Percentiles rank a stretch among this genome's conserved stretches.
Conservation (phyloP, 768 basidiomycete species). For the Pulveroboletus sp. region DNA sequence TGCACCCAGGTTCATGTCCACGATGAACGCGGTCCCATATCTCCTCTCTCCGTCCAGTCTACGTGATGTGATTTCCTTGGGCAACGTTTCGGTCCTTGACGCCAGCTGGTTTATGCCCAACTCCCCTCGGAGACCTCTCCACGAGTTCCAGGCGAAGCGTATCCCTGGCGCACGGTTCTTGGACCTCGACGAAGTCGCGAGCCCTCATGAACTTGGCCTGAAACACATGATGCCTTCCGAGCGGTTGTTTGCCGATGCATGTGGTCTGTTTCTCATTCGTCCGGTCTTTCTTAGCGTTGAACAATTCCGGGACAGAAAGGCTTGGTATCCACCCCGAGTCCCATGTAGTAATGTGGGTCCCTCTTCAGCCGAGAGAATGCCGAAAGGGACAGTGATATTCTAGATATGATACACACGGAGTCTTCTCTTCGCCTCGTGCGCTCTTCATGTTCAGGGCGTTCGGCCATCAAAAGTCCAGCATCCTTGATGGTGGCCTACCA, state of each 20-base stretch:
- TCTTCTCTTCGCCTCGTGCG: slow-evolving; percentile 90
- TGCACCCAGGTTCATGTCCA: slow-evolving; percentile 34
- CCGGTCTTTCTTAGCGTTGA: slow-evolving; percentile 6
- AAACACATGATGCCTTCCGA: slow-evolving; percentile 91
- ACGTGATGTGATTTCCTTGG: slow-evolving; percentile 33
- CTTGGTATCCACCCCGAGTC: slow-evolving; percentile 70
- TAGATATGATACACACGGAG: slow-evolving; percentile 86
- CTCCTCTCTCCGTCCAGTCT: slow-evolving; percentile 50
- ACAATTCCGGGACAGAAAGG: slow-evolving; percentile 40
- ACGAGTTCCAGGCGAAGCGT: slow-evolving; percentile 63
- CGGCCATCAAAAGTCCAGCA: slow-evolving; percentile 79
- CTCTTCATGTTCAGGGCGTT: slow-evolving; percentile 93
- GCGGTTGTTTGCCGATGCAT: slow-evolving; percentile 69
- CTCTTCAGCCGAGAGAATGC: neutral
- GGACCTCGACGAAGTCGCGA: slow-evolving; percentile 77
- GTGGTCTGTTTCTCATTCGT: slow-evolving; percentile 49
- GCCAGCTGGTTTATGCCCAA: slow-evolving; percentile 95
- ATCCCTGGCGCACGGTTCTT: slow-evolving; percentile 72
- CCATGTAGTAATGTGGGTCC: slow-evolving; percentile 75
- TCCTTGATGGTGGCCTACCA: slow-evolving; percentile 92
- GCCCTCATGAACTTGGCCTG: slow-evolving; percentile 69
- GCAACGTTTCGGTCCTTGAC: slow-evolving; percentile 50
- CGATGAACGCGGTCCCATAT: slow-evolving; percentile 38
- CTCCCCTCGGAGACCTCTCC: slow-evolving; percentile 59
- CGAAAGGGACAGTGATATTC: slow-evolving; percentile 9